Percentiles rank a stretch among this genome's conserved stretches.
Evolutionary conservation across 2,329 filamentous ascomycete species (phyloP).

Genomic region (Westerdykella sp.): DNA sequence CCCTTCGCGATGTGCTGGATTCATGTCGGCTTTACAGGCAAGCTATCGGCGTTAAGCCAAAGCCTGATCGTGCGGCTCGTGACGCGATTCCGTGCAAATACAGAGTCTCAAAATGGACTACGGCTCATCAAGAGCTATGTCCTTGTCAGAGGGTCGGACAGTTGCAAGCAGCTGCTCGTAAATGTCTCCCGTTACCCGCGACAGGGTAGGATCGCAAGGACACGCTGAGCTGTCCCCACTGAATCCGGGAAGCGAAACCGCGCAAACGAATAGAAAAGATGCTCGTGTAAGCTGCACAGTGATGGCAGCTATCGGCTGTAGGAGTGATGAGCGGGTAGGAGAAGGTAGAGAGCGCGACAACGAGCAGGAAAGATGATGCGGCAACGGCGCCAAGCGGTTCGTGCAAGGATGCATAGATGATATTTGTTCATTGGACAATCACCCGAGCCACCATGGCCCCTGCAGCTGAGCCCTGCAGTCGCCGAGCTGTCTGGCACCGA

Average conservation of each 20-base stretch:
- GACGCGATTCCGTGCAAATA: constrained; percentile 14
- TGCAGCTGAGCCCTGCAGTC: too few species aligned
- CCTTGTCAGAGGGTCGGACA: constrained; percentile 9
- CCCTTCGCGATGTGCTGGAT: constrained; percentile 38
- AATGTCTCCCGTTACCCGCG: too few species aligned
- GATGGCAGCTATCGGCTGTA: too few species aligned
- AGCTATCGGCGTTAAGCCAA: constrained; percentile 21
- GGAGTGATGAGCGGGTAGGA: too few species aligned
- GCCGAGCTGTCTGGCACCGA: background rate
- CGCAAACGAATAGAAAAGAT: too few species aligned
- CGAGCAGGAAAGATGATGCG: background rate
- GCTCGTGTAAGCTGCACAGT: too few species aligned
- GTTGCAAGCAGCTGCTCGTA: constrained; percentile 12
- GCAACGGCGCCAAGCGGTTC: background rate
- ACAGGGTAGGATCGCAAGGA: constrained; percentile 17
- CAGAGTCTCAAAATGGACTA: constrained; percentile 3
- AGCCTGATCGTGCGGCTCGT: constrained; percentile 7
- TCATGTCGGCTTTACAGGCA: constrained; percentile 35
- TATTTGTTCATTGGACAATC: too few species aligned
- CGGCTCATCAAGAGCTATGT: constrained; percentile 20
- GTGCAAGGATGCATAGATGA: too few species aligned
- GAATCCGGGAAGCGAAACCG: too few species aligned
- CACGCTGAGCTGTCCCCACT: constrained; percentile 19
- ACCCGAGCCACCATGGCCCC: too few species aligned
- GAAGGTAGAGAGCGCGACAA: background rate